Base-by-base conservation (phyloP, 305 asterid genomes). In the Fraxinus ornus region DNA sequence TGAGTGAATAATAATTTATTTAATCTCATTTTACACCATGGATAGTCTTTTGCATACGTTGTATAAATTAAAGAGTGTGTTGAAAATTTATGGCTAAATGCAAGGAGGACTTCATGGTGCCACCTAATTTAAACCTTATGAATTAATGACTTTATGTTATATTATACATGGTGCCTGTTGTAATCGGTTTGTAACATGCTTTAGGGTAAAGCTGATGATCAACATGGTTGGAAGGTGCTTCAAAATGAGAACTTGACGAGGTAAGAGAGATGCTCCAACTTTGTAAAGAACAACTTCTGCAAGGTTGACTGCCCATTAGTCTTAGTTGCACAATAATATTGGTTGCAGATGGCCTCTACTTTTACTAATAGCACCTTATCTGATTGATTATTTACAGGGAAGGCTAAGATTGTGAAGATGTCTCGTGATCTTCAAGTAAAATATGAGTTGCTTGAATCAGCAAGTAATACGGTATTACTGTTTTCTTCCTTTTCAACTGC, bases 151-250 rank as follows among this genome's bases (percentile, higher is more conserved):
- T 47, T 4, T 47, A 4, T 10, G 4, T 4, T 47, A 47, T 7
- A 47, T 13, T 47, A 2, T 44, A 12, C 15, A 47, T 15, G 0
- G 57, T 47, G 57, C 57, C 57, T 32, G 2, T 70, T 44, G 32
- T 44, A 15, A 55, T 35, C 32, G 10, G 17, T 71, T 76, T 21
- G 57, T 33, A 82, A 28, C 85, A 26, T 52, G 24, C 84, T 28
- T 80, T 85, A 96, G 99, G 94, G 99, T 71, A 94, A 92, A 91
- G 98, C 98, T 73, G 98, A 96, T 86, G 98, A 96, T 91, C 99
- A 96, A 89, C 91, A 88, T 75, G 91, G 93, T 87, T 96, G 95
- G 97, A 88, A 93, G 85, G 92, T 93, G 83, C 93, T 90, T 78
- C 94, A 92, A 82, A 88, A 91, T 79, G 99, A 96, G 91, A 96